Evolutionary conservation across 1,139 yeast species (phyloP), one percentile per base, ranked within the genome.

Genomic region (Eremothecium coryli): DNA sequence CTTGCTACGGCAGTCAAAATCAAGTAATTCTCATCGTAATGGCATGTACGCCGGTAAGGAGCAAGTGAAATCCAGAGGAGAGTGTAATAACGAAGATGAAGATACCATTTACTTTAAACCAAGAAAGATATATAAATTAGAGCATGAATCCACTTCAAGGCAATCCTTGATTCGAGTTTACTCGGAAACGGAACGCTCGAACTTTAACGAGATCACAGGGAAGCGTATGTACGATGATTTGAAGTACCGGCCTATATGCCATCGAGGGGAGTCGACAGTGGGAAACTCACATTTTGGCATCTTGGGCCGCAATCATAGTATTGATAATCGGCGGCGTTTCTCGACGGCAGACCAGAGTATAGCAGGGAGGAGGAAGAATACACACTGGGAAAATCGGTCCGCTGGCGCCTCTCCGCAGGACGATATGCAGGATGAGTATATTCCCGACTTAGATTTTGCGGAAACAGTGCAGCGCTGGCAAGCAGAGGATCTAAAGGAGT

Each of bases 341-440:
- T 24, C 35, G 35, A 32, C 20, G 21, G 36, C 29, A 26, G 33
- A 25, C 16, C 22, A 7, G 7, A 10, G 10, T 8, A 26, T 12
- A 21, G 18, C 4, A 3, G 6, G n/a, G 15, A 14, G 5, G 7
- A 21, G 12, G 27, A 27, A 17, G 12, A 22, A n/a, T 10, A 28
- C 3, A 7, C 4, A 4, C 12, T 26, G 11, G 7, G 23, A 14
- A 15, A 24, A 9, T 15, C 11, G 18, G 18, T 35, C 40, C 3
- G 18, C 36, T 20, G 35, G 32, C 4, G 31, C 30, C 4, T 15
- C 20, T 16, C 32, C 30, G 18, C 24, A 18, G n/a, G 37, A 23
- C 36, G 84, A 82, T 1, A 61, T 78, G 43, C 79, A 76, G 47
- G 88, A 79, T 52, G 88, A 80, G 49, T 79, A 78, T 48, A 69